Percentiles rank a stretch among this genome's conserved stretches.
phyloP scores from a whole-genome alignment of 1,139 yeast species.

The Kodamaea fungicola region DNA sequence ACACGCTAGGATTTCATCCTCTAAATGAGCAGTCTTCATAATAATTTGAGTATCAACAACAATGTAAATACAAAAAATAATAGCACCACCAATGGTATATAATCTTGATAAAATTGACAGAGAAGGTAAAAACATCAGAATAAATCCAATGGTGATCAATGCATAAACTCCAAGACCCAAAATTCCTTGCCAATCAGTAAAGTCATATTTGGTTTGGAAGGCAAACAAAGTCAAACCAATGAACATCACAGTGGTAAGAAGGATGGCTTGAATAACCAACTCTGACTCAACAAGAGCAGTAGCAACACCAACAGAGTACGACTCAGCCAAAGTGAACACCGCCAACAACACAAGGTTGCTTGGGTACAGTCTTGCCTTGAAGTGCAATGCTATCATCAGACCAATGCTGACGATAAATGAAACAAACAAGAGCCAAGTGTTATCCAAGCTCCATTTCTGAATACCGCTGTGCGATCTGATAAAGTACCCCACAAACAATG shows the following conservation, averaged over 20 bases:
- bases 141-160: conserved; percentile 69
- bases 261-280: conserved; percentile 67
- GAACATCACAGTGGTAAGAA: conserved; percentile 67
- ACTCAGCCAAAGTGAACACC: conserved; percentile 71
- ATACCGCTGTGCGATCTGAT: conserved; percentile 48
- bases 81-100: conserved; percentile 72
- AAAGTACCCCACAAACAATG: conserved; percentile 57
- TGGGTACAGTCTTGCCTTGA: conserved; percentile 66
- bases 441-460: conserved; percentile 55
- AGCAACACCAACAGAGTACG: conserved; percentile 67
- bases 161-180: conserved; percentile 62
- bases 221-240: conserved; percentile 76
- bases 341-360: conserved; percentile 52
- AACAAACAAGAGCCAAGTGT: conserved; percentile 60
- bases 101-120: conserved; percentile 54
- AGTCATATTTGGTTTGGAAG: conserved; percentile 78
- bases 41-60: conserved; percentile 80
- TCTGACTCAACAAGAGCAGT: conserved; percentile 63
- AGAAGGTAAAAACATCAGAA: conserved; percentile 63
- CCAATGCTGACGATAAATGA: conserved; percentile 60
- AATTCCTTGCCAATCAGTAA: conserved; percentile 68
- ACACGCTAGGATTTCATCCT: conserved; percentile 81
- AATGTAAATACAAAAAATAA: conserved; percentile 69
- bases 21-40: conserved; percentile 77
- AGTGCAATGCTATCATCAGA: conserved; percentile 54